Conservation (phyloP, 148 eudicot genomes). For the Camellia japonica region DNA sequence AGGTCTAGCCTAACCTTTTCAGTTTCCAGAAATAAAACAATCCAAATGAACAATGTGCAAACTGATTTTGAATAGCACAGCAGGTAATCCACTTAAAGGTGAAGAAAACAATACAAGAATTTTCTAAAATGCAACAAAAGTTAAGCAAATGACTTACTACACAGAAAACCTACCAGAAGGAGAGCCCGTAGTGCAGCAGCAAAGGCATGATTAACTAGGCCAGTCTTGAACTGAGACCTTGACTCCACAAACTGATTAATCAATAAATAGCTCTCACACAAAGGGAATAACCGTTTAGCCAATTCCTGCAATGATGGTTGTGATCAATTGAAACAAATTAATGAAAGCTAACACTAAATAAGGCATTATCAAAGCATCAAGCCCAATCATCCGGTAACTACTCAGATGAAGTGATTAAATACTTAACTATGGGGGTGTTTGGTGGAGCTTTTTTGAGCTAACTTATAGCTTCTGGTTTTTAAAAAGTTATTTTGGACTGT, state of each 20-base stretch:
- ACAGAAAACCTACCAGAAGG: slow-evolving; percentile 61
- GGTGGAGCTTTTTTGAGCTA: too few relatives aligned
- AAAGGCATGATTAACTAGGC: slow-evolving; percentile 97
- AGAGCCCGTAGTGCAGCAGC: slow-evolving; percentile 89
- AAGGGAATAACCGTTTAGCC: slow-evolving; percentile 73
- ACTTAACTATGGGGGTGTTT: neutral
- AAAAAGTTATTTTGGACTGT: too few relatives aligned
- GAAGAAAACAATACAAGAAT: neutral
- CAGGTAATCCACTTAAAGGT: neutral
- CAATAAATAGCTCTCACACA: slow-evolving; percentile 80
- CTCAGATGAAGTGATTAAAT: neutral
- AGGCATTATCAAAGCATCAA: slow-evolving; percentile 2
- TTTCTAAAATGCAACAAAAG: slow-evolving; percentile 10
- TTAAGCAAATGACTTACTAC: slow-evolving; percentile 13
- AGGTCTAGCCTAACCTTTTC: slow-evolving; percentile 2
- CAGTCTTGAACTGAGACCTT: slow-evolving; percentile 89
- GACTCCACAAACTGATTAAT: slow-evolving; percentile 89
- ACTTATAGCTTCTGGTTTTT: too few relatives aligned
- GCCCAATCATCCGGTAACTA: neutral
- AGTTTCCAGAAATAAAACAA: neutral
- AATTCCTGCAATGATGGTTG: slow-evolving; percentile 58
- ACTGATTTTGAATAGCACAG: neutral
- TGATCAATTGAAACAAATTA: neutral
- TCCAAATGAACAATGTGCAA: neutral
- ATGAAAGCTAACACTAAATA: neutral